Base-by-base conservation (phyloP, 352 stramenopile genomes). In the Phytopythium delawarense region DNA sequence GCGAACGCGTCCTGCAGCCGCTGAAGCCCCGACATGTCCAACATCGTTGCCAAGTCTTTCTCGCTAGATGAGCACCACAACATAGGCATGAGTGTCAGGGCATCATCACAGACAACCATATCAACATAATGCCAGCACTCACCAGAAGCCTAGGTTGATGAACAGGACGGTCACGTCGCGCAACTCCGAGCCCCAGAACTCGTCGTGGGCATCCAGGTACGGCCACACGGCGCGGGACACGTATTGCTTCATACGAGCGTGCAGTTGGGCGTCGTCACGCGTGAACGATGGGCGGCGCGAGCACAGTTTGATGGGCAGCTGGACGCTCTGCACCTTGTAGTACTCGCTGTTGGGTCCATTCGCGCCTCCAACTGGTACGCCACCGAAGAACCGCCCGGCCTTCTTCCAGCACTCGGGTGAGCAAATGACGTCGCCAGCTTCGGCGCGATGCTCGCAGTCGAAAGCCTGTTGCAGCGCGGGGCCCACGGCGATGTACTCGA, bases 131-230 rank as follows among this genome's bases (percentile, higher is more conserved):
- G 20, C 6, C 15, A 39, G 16, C 42, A 28, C 63, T 42, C 89
- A 88, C 67, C 84, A 84, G 62, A 98, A 96, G 51, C 94, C 94
- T 4, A 98, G 75, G 61, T 98, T 98, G 61, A 98, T 96, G 70
- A 98, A 98, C 62, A 98, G 72, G 37, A 97, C 88, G 1, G 87
- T 96, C 25, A 98, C 88, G 21, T 96, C 88, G 11, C 93, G 76
- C 18, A 98, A 63, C 60, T 98, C 93, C 2, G 89, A 96, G 21
- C 86, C 91, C 92, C 92, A 98, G 58, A 95, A 96, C 76, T 98
- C 92, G 60, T 97, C 91, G 45, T 97, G 88, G 0, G 86, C 84
- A 40, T 97, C 84, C 46, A 98, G 59, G 39, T 96, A 97, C 13
- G 92, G 91, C 80, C 95, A 96, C 34, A 98, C 92, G 11, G 93